Evolutionary conservation across 225 moss, liverwort and hornwort species (phyloP), one percentile per base, ranked within the genome.

Genomic region (Physcomitrellopsis africana): DNA sequence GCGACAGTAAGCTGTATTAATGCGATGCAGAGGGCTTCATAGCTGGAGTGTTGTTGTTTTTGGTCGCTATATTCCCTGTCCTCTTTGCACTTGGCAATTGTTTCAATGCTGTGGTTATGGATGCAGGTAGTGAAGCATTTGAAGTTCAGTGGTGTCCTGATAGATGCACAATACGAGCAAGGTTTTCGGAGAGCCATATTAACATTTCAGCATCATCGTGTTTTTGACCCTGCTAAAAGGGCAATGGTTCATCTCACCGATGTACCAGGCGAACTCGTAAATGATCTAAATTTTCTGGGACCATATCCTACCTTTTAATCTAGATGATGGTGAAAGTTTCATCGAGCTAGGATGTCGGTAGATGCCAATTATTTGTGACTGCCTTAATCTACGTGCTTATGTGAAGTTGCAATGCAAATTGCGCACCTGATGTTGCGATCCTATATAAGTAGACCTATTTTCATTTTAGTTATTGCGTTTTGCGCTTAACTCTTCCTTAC

Each of bases 191-290:
- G 70, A 86, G 95, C 99, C 49, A 71, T 94, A 54, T 75, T 99
- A 68, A 99, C 99, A 37, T 99, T 99, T 85, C 90, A 70, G 61
- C 99, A 99, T 79, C 99, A 99, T 70, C 84, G 86, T 67, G 95
- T 99, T 51, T 99, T 89, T 65, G 93, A 99, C 80, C 93, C 93
- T 22, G 79, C 73, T 0, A 70, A 77, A 71, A 78, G 81, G 72
- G 79, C 85, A 81, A 93, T 99, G 82, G 84, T 92, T 60, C 85
- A 95, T 84, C 85, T 99, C 41, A 85, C 87, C 41, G 87, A 81
- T 75, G 80, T 90, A 22, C 88, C 95, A 53, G 79, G 68, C 63
- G 83, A 77, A 71, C 77, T 90, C 81, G 76, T 76, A 12, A 49
- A 65, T 23, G 87, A 89, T 69, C 80, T 95, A 65, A 89, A 91